These are phyloP conservation scores for Micromonas pusilla DNA, from an alignment of 139 green algal species.

Conservation along the genomic window DNA sequence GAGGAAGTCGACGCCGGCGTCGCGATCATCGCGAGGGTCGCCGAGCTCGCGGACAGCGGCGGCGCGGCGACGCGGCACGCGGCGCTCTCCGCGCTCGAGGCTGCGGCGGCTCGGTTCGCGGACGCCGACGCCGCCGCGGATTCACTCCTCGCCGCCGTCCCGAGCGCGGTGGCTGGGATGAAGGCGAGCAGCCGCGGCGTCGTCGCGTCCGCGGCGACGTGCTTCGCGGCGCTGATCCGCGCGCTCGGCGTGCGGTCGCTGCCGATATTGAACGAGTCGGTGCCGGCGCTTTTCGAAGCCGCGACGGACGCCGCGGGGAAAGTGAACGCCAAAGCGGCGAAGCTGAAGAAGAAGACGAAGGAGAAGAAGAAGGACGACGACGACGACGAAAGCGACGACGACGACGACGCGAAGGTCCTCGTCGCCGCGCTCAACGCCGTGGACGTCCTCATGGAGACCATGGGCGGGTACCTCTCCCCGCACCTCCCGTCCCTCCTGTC, in stretches of 20 bases:
- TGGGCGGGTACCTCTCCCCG: not conserved
- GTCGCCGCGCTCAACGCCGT: slow-evolving; percentile 47
- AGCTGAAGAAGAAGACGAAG: not conserved
- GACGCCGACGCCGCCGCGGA: slow-evolving; percentile 21
- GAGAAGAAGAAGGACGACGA: not conserved
- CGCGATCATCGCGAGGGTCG: not conserved
- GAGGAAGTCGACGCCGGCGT: not conserved
- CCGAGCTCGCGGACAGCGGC: not conserved
- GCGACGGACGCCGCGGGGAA: no score
- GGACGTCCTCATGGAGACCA: not conserved
- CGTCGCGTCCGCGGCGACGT: no score
- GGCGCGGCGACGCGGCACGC: not conserved
- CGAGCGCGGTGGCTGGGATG: not conserved
- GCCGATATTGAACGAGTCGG: no score
- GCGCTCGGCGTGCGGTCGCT: no score
- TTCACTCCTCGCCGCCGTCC: not conserved
- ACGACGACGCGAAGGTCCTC: slow-evolving; percentile 6
- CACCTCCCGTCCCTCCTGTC: not conserved
- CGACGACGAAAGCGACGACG: not conserved
- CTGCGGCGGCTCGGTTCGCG: slow-evolving; percentile 32
- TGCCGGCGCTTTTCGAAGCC: no score
- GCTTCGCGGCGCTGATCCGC: no score
- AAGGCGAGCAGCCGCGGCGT: not conserved
- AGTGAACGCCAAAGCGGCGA: no score
- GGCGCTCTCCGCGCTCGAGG: slow-evolving; percentile 36